Base-by-base conservation (phyloP, 2,329 filamentous ascomycete genomes). In the Fusarium begoniae region DNA sequence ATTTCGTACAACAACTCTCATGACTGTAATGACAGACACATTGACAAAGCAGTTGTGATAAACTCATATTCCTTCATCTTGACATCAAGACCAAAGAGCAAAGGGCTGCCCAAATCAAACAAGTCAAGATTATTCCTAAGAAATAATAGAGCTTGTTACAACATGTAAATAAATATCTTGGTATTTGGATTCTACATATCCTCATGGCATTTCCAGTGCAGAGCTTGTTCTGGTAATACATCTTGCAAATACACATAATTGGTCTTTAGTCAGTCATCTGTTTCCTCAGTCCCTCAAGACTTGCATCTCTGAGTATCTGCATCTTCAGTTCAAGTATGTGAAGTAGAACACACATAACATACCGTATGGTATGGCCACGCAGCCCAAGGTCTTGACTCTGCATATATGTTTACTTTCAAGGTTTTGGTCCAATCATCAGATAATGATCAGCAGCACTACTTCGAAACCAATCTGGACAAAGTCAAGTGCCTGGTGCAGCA, bases 401-500 rank as follows among this genome's bases (percentile, higher is more conserved):
- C 40, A 48, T 37, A 11, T 22, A 37, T 35, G 22, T 32, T 30
- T 20, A 30, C 43, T 59, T 51, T 24, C 24, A 30, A 35, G 22
- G 24, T 28, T 48, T 51, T 59, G 11, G 8, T n/a, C 13, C 37
- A 20, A 26, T 26, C 14, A 44, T 24, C 17, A 38, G 17, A 28
- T 18, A 24, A 55, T 20, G 37, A 58, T 44, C 45, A 56, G 37
- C 44, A 57, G 28, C 32, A 30, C 55, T 38, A 50, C 51, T 51
- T 40, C 32, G 45, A 44, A 47, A 47, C 32, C 44, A 26, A 51
- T 22, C 8, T 56, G 43, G 41, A 15, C 37, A 17, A 61, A 45
- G 26, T 35, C n/a, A 40, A 50, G 24, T 14, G 48, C 17, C n/a
- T 58, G 71, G 55, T 67, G 60, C 57, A 53, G 50, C 47, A 55